Percentiles rank a stretch among this genome's conserved stretches.
These are phyloP conservation scores for Nyssa sinensis DNA, from an alignment of 148 eudicot genomes.

Conservation along the genomic window DNA sequence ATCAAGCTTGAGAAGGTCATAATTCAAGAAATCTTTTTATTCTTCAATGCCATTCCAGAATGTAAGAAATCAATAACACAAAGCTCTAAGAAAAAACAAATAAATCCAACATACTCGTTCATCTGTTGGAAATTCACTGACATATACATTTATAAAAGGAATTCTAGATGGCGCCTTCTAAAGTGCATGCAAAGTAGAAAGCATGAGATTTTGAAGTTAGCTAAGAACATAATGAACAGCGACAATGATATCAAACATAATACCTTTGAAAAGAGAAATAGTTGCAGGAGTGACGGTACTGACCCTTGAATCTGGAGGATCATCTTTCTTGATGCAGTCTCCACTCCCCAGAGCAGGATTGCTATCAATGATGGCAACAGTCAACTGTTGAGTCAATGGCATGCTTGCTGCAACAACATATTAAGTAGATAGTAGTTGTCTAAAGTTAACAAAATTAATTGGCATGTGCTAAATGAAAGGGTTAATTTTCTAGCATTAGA, in stretches of 20 bases:
- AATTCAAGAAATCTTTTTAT: too few species aligned
- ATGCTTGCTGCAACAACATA: conserved; percentile 60
- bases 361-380: conserved; percentile 86
- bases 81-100: too few species aligned
- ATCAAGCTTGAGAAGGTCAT: too few species aligned
- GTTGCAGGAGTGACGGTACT: conserved; percentile 92
- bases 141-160: not conserved
- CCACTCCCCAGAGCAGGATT: conserved; percentile 68
- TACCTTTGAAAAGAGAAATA: conserved; percentile 87
- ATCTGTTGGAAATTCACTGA: too few species aligned
- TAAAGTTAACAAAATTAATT: not conserved
- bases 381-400: conserved; percentile 68
- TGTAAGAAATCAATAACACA: too few species aligned
- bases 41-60: too few species aligned
- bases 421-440: not conserved
- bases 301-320: conserved; percentile 92
- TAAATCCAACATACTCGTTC: too few species aligned
- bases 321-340: conserved; percentile 52
- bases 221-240: not conserved
- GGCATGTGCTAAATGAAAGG: not conserved
- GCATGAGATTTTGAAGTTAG: not conserved
- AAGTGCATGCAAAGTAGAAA: conserved; percentile 5
- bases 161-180: not conserved
- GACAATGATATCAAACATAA: not conserved
- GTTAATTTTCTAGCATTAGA: not conserved